Conservation (phyloP, 192 early-diverging fungal genomes). For the Entomortierella parvispora region DNA sequence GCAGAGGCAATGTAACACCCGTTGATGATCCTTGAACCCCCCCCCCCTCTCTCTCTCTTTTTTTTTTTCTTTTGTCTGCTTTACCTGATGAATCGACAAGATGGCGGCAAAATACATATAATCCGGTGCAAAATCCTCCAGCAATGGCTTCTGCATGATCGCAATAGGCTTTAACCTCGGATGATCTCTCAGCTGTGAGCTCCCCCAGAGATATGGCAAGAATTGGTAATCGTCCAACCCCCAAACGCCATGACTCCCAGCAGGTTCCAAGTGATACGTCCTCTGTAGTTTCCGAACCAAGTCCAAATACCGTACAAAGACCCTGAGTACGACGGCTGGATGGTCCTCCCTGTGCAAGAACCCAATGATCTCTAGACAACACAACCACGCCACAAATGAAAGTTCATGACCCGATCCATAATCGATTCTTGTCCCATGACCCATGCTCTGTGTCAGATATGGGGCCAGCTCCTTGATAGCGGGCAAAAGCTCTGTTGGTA, state of each 20-base stretch:
- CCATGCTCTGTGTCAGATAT: slow-evolving; percentile 83
- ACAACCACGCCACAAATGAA: slow-evolving; percentile 86
- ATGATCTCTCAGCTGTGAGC: slow-evolving; percentile 85
- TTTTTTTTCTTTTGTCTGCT: too few species aligned
- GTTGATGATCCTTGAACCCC: too few species aligned
- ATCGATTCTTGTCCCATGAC: slow-evolving; percentile 91
- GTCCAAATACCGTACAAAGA: slow-evolving; percentile 86
- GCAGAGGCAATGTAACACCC: background rate
- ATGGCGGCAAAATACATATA: slow-evolving; percentile 92
- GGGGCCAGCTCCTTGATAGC: slow-evolving; percentile 76
- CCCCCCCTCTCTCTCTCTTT: too few species aligned
- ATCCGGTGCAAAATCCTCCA: slow-evolving; percentile 69
- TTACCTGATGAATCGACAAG: slow-evolving; percentile 79
- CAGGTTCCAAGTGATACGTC: slow-evolving; percentile 91
- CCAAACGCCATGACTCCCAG: slow-evolving; percentile 97
- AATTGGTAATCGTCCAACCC: slow-evolving; percentile 98
- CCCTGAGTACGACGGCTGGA: slow-evolving; percentile 72
- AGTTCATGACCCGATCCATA: slow-evolving; percentile 98
- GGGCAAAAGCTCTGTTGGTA: slow-evolving; percentile 49
- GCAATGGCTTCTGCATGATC: slow-evolving; percentile 68
- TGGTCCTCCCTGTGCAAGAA: slow-evolving; percentile 71
- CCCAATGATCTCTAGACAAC: slow-evolving; percentile 79
- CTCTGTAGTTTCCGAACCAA: slow-evolving; percentile 83
- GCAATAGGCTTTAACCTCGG: slow-evolving; percentile 75
- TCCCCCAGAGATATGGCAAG: slow-evolving; percentile 94